Evolutionary conservation across 2,329 filamentous ascomycete genomes (phyloP).

Genomic region (Pyrenophora tritici-repentis): DNA sequence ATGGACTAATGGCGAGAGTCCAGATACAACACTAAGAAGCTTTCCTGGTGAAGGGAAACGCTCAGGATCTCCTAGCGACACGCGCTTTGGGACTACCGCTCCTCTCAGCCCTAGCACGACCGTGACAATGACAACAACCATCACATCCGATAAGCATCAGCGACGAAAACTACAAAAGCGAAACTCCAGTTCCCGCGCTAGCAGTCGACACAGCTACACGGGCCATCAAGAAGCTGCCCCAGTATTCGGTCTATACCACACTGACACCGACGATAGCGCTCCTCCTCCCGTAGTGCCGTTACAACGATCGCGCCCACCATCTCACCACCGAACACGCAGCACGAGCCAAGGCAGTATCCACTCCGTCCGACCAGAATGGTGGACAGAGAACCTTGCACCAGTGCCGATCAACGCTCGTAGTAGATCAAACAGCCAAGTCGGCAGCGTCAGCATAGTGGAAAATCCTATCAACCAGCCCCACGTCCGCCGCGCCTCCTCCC

Average conservation of each 20-base stretch:
- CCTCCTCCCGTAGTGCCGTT: neutral
- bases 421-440: neutral
- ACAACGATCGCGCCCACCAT: neutral
- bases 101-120: constrained; percentile 10
- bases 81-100: neutral
- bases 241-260: neutral
- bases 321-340: constrained; percentile 8
- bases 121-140: constrained; percentile 10
- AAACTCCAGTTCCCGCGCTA: constrained; percentile 6
- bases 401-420: neutral
- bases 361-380: constrained; percentile 8
- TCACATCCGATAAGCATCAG: neutral
- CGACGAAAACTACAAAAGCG: constrained; percentile 12
- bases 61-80: constrained; percentile 18
- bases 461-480: neutral
- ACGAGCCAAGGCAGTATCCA: neutral
- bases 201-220: constrained; percentile 1
- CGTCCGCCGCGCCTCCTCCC: neutral
- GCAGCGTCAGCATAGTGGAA: neutral
- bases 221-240: constrained; percentile 1
- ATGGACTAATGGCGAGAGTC: constrained; percentile 3
- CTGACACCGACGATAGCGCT: neutral
- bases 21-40: neutral
- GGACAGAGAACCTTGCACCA: constrained; percentile 7
- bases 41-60: neutral